These are phyloP conservation scores for Miscanthus lutarioriparius DNA, from an alignment of 176 grass and related monocot species.

Conservation along the genomic window DNA sequence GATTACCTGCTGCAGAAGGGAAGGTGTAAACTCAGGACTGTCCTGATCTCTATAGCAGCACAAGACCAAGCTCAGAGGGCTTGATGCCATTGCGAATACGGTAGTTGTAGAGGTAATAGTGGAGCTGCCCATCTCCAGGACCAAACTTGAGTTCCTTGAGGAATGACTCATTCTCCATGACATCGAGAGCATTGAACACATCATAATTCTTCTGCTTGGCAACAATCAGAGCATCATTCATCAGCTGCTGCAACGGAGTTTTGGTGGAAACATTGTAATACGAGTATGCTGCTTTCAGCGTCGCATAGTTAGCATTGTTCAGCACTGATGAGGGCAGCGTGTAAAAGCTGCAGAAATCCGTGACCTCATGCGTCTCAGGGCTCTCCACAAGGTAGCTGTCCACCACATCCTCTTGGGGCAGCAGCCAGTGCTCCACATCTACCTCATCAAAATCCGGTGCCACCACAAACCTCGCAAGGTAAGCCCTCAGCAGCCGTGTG, in stretches of 20 bases:
- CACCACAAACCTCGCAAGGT: conserved; percentile 70
- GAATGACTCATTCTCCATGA: conserved; percentile 91
- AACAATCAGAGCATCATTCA: conserved; percentile 90
- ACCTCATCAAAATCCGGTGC: conserved; percentile 91
- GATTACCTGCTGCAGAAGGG: conserved; percentile 38
- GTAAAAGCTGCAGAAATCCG: conserved; percentile 99
- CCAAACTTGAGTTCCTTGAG: conserved; percentile 98
- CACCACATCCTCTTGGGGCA: conserved; percentile 79
- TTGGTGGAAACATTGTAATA: conserved; percentile 95
- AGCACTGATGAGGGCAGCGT: conserved; percentile 83
- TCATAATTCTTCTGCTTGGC: conserved; percentile 92
- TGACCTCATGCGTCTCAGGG: conserved; percentile 92
- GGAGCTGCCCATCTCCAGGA: conserved; percentile 93
- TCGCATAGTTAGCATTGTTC: conserved; percentile 83
- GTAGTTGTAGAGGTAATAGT: conserved; percentile 98
- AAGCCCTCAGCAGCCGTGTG: conserved; percentile 71
- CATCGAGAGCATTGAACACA: conserved; percentile 97
- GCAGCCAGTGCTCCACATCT: conserved; percentile 98
- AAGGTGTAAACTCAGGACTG: conserved; percentile 25
- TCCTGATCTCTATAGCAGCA: conserved; percentile 68
- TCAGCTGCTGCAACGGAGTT: conserved; percentile 86
- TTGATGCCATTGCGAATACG: conserved; percentile 68
- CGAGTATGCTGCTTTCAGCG: conserved; percentile 88
- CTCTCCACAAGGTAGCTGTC: conserved; percentile 97
- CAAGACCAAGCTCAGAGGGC: conserved; percentile 84